Percentiles rank a stretch among this genome's conserved stretches.
Conservation (phyloP, 2,329 filamentous ascomycete species). For the Huntiella abstrusa region DNA sequence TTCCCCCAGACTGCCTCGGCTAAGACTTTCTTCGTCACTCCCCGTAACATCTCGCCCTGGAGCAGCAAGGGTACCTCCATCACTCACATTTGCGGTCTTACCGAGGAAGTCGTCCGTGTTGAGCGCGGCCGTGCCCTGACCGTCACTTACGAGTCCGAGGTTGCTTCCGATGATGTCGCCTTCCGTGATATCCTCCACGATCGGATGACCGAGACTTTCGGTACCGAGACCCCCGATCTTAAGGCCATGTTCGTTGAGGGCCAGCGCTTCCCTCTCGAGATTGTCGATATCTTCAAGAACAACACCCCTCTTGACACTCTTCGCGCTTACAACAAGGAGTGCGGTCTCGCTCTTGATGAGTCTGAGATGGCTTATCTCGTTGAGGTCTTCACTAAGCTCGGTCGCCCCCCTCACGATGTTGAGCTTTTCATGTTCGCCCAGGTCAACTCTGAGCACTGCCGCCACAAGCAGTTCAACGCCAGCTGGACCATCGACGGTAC, state of each 20-base stretch:
- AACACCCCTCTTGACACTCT: conserved; percentile 51
- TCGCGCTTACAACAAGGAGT: conserved; percentile 62
- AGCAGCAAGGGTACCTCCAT: conserved; percentile 92
- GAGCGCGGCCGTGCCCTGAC: conserved; percentile 72
- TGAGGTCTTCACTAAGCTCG: conserved; percentile 29
- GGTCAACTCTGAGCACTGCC: conserved; percentile 91
- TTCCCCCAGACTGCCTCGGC: conserved; percentile 9
- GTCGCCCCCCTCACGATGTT: conserved; percentile 54
- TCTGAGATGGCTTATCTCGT: conserved; percentile 88
- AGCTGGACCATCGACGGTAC: conserved; percentile 87
- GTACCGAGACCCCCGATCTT: conserved; percentile 46
- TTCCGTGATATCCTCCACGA: conserved; percentile 65
- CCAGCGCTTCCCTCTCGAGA: conserved; percentile 42
- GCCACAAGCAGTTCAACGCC: conserved; percentile 85
- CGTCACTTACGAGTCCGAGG: conserved; percentile 34
- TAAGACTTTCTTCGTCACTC: conserved; percentile 45
- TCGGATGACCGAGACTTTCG: conserved; percentile 84
- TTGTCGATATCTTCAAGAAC: conserved; percentile 53
- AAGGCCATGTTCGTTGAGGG: conserved; percentile 61
- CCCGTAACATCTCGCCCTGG: conserved; percentile 86
- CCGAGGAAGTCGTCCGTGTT: conserved; percentile 51
- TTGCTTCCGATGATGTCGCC: conserved; percentile 23
- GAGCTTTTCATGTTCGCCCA: conserved; percentile 99
- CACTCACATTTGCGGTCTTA: conserved; percentile 74
- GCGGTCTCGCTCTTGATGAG: conserved; percentile 71